Conservation (phyloP, 2,329 filamentous ascomycete genomes). For the Pestalotiopsis sp. region DNA sequence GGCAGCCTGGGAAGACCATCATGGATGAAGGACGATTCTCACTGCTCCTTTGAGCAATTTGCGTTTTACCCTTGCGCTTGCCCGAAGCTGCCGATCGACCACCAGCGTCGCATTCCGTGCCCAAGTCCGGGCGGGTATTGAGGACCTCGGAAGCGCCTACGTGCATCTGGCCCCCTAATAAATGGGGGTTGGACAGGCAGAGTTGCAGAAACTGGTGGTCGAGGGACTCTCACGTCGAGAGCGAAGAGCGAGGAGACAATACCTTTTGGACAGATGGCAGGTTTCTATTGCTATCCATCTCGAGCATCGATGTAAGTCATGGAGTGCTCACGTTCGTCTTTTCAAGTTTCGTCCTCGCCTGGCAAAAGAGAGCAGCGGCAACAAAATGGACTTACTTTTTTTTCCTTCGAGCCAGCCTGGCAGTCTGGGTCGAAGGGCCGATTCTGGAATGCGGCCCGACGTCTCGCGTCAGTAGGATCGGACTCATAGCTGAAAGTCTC, state of each 20-base stretch:
- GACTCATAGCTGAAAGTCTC: constrained; percentile 4
- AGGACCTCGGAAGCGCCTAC: constrained; percentile 8
- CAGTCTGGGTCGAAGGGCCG: constrained; percentile 8
- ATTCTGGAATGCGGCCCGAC: constrained; percentile 11
- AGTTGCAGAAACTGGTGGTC: neutral
- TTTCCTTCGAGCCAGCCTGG: neutral
- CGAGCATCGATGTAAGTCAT: neutral
- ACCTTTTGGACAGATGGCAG: neutral
- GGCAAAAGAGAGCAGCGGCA: neutral
- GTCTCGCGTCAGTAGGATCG: constrained; percentile 6
- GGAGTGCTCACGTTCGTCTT: neutral
- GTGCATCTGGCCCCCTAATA: constrained; percentile 1
- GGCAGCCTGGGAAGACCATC: neutral
- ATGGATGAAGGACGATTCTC: neutral
- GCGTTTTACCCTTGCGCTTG: neutral
- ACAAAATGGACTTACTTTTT: neutral
- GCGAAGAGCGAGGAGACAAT: neutral
- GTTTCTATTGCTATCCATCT: neutral
- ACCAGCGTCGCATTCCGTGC: neutral
- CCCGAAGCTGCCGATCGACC: neutral
- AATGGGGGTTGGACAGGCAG: neutral
- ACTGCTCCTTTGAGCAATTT: neutral
- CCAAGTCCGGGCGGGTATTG: neutral
- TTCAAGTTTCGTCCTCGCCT: neutral
- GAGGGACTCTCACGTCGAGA: neutral